These are phyloP conservation scores for Lentinula detonsa DNA, from an alignment of 768 basidiomycete genomes.

Conservation along the genomic window DNA sequence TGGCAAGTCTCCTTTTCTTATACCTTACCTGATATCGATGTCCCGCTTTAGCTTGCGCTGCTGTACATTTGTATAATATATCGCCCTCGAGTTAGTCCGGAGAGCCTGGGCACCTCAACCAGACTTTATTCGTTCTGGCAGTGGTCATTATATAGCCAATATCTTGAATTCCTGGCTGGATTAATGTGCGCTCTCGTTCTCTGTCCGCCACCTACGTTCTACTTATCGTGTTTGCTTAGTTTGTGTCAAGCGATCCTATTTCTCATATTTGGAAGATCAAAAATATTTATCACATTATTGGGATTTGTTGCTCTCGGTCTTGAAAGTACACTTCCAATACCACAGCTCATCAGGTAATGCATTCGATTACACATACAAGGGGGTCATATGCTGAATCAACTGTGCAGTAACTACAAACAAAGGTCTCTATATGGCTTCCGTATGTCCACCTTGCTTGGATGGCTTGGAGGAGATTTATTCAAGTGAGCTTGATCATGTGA, in stretches of 20 bases:
- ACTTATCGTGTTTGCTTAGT: constrained; percentile 18
- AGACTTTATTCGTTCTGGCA: constrained; percentile 82
- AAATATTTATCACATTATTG: constrained; percentile 52
- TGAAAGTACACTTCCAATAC: constrained; percentile 83
- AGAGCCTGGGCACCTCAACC: constrained; percentile 49
- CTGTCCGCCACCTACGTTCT: neutral
- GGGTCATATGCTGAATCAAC: neutral
- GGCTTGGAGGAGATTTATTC: constrained; percentile 81
- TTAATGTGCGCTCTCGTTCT: constrained; percentile 48
- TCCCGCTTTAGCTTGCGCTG: constrained; percentile 53
- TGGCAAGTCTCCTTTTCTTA: constrained; percentile 2
- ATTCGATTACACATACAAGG: neutral
- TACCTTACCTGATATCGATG: constrained; percentile 10
- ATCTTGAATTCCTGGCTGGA: constrained; percentile 78
- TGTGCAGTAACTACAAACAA: constrained; percentile 66
- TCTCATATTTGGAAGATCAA: constrained; percentile 64
- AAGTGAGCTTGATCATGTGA: constrained; percentile 45
- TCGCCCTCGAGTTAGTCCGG: constrained; percentile 54
- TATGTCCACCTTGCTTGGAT: constrained; percentile 74
- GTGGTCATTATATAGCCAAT: constrained; percentile 71
- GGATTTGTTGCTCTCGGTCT: constrained; percentile 78
- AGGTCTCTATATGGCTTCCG: constrained; percentile 82
- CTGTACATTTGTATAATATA: constrained; percentile 80
- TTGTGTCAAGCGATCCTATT: constrained; percentile 69
- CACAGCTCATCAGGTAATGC: constrained; percentile 69